These are phyloP conservation scores for Acanthamoeba castellanii DNA, from an alignment of 208 protist species.

Conservation along the genomic window DNA sequence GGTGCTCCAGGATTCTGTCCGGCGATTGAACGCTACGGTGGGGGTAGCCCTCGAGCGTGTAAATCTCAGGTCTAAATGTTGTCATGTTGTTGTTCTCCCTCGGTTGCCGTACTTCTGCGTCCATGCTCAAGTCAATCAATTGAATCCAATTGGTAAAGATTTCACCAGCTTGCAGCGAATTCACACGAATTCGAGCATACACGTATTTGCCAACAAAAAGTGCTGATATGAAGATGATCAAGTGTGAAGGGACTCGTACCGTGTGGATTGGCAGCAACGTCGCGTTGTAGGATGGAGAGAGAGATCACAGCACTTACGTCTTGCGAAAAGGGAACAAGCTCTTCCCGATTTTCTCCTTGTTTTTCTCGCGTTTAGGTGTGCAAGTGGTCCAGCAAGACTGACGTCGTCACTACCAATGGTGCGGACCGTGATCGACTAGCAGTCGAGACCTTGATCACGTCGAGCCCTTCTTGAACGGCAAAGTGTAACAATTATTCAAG, in stretches of 20 bases:
- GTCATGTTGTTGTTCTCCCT: background rate
- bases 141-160: background rate
- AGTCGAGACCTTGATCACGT: no score
- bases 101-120: background rate
- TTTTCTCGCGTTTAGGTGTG: no score
- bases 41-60: slow-evolving; percentile 39
- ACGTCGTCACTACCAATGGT: no score
- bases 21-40: slow-evolving; percentile 1
- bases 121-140: background rate
- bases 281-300: background rate
- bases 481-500: background rate
- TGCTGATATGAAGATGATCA: background rate
- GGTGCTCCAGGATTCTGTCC: slow-evolving; percentile 9
- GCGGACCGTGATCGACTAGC: no score
- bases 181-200: no score
- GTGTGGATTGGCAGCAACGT: no score
- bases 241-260: background rate
- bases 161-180: no score
- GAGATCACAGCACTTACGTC: background rate
- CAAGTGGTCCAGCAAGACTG: no score
- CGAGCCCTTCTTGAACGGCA: no score
- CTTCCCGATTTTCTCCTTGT: background rate
- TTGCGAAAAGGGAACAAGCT: background rate
- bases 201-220: no score
- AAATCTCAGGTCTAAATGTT: slow-evolving; percentile 19